phyloP scores from a whole-genome alignment of 768 basidiomycete genomes.

The Xerocomellus intermedius region DNA sequence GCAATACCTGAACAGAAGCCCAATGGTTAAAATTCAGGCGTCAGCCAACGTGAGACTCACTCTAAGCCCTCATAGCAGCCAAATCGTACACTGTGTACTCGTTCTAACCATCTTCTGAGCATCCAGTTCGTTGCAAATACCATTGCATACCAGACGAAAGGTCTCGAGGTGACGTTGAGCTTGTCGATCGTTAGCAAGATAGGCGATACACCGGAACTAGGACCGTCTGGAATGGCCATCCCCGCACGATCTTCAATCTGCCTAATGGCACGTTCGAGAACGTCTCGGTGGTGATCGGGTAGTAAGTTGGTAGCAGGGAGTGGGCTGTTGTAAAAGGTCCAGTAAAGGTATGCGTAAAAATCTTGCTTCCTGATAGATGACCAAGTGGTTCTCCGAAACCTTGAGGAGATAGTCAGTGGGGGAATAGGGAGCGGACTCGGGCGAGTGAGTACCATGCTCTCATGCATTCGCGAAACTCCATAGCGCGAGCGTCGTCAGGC shows the following conservation, averaged over 20 bases:
- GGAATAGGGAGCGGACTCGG: not conserved
- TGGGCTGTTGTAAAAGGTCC: constrained; percentile 74
- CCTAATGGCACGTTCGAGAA: constrained; percentile 59
- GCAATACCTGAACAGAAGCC: constrained; percentile 54
- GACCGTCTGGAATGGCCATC: constrained; percentile 57
- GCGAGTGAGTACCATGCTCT: constrained; percentile 47
- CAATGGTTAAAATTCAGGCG: not conserved
- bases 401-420: constrained; percentile 8
- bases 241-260: constrained; percentile 74
- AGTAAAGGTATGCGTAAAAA: constrained; percentile 75
- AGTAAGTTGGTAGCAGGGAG: constrained; percentile 52
- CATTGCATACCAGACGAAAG: constrained; percentile 60
- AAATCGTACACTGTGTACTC: constrained; percentile 42
- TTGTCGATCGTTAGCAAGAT: constrained; percentile 78
- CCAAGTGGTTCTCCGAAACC: constrained; percentile 80
- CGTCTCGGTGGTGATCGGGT: constrained; percentile 42
- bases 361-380: constrained; percentile 62
- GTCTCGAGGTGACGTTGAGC: constrained; percentile 66
- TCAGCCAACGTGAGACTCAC: constrained; percentile 38
- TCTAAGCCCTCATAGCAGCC: constrained; percentile 65
- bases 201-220: constrained; percentile 48
- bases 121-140: constrained; percentile 49
- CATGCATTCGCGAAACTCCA: constrained; percentile 68
- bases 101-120: constrained; percentile 44
- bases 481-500: constrained; percentile 62